A percentile compares a stretch with the other conserved stretches of the same genome.
These are phyloP conservation scores for Saccharomycopsis fermentans DNA, from an alignment of 805 yeast species.

Conservation along the genomic window DNA sequence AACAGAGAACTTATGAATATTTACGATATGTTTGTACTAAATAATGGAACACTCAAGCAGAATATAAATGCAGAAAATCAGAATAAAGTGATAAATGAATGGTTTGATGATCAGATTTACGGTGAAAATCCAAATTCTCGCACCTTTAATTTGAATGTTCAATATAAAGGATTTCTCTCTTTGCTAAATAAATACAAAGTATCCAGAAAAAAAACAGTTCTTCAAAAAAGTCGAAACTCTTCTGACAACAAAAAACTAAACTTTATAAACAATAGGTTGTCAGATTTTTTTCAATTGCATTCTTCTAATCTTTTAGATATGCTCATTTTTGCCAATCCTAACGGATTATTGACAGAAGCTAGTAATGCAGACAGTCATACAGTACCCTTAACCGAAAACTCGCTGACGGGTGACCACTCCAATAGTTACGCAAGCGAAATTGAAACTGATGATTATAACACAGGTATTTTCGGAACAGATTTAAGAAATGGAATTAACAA, in stretches of 20 bases:
- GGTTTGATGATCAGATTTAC: constrained; percentile 2
- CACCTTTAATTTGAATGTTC: constrained; percentile 10
- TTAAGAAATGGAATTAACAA: neutral
- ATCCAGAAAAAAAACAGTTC: constrained; percentile 7
- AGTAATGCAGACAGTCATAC: neutral
- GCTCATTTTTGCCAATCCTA: constrained; percentile 13
- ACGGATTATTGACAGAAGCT: neutral
- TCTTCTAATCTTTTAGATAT: constrained; percentile 15
- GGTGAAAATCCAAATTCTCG: constrained; percentile 5
- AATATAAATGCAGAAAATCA: neutral
- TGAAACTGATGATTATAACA: neutral
- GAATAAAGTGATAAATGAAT: neutral
- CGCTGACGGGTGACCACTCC: no score
- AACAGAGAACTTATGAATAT: constrained; percentile 8
- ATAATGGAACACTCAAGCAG: constrained; percentile 9
- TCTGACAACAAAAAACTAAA: constrained; percentile 14
- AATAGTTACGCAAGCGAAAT: neutral
- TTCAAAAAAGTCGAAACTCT: constrained; percentile 1
- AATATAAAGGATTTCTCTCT: constrained; percentile 14
- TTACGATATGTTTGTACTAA: constrained; percentile 12
- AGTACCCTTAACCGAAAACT: neutral
- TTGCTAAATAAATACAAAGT: constrained; percentile 13
- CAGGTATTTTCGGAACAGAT: neutral
- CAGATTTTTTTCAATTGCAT: constrained; percentile 17
- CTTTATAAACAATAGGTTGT: constrained; percentile 14